Conservation (phyloP, 768 basidiomycete genomes). For the Lentinula sp. region DNA sequence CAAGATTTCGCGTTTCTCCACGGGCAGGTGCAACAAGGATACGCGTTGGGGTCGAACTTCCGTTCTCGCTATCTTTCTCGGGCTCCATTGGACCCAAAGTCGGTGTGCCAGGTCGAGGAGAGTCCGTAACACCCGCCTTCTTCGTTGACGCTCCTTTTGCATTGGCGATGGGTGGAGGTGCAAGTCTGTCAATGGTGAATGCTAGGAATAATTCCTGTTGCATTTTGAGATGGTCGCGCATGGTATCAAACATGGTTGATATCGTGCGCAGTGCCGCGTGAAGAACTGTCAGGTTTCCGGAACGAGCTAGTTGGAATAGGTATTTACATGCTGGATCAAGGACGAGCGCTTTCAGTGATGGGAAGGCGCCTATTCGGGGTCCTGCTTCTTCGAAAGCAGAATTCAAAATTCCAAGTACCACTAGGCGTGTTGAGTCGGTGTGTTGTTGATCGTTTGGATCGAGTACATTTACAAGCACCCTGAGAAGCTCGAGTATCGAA, state of each 20-base stretch:
- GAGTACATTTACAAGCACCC: constrained; percentile 91
- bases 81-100: constrained; percentile 32
- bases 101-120: constrained; percentile 52
- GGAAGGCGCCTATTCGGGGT: constrained; percentile 64
- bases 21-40: constrained; percentile 69
- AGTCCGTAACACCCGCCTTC: constrained; percentile 27
- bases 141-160: constrained; percentile 18
- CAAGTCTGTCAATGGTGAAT: constrained; percentile 88
- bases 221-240: constrained; percentile 81
- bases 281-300: constrained; percentile 77
- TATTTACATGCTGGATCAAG: constrained; percentile 92
- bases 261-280: constrained; percentile 80
- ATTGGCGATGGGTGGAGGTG: constrained; percentile 38
- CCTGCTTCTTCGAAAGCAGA: constrained; percentile 85
- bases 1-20: constrained; percentile 82
- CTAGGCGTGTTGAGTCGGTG: constrained; percentile 91
- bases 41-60: constrained; percentile 44
- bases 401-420: constrained; percentile 83
- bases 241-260: constrained; percentile 82
- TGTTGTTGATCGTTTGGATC: constrained; percentile 94
- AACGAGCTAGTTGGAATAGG: constrained; percentile 93
- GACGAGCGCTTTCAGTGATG: constrained; percentile 71
- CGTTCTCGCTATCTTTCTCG: constrained; percentile 40
- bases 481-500: constrained; percentile 86
- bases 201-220: constrained; percentile 95